Base-by-base conservation (phyloP, 139 green algal species). In the Micractinium sp. region DNA sequence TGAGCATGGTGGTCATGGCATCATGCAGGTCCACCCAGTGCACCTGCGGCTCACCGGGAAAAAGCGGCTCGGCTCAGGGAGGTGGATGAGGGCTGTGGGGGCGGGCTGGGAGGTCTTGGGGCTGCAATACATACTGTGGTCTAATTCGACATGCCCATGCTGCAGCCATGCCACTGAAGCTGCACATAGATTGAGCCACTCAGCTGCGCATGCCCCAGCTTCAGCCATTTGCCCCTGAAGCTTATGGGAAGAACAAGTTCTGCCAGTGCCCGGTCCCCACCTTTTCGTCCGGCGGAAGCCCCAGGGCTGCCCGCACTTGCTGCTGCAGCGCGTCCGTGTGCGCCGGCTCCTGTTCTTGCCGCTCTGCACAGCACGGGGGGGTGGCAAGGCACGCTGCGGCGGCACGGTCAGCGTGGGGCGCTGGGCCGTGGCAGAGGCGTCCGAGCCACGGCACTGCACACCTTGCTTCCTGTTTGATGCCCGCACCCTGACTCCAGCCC, bases 11-110 rank as follows among this genome's bases (percentile, higher is more conserved):
- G 15, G 94, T 96, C 77, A 95, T 61, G 3, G 92, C 93, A 75
- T 96, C 94, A 80, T 96, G 92, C 33, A 96, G 76, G 35, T 95
- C 89, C 18, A 91, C 76, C 39, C 91, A 93, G n/a, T 87, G 66
- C 22, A 87, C 66, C 25, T 31, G 36, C 47, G 9, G 47, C 47
- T 16, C 47, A 56, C 47, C 5, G 47, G 14, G 18, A 23, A 2
- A 12, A 27, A 23, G 63, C 20, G 14, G 63, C 14, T 25, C 63
- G 14, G 63, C 9, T 5, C 47, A 56, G 47, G 5, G 47, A 56
- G 47, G 47, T 9, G 9, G 9, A 56, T 56, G 47, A 16, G 5
- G 47, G 47, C n/a, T n/a, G n/a, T n/a, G n/a, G n/a, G n/a, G n/a
- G n/a, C n/a, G n/a, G n/a, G n/a, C n/a, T n/a, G n/a, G n/a, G n/a